Percentiles rank a stretch among this genome's conserved stretches.
Evolutionary conservation across 78 protist genomes (phyloP).

Genomic region (Speleostelium caveatum): DNA sequence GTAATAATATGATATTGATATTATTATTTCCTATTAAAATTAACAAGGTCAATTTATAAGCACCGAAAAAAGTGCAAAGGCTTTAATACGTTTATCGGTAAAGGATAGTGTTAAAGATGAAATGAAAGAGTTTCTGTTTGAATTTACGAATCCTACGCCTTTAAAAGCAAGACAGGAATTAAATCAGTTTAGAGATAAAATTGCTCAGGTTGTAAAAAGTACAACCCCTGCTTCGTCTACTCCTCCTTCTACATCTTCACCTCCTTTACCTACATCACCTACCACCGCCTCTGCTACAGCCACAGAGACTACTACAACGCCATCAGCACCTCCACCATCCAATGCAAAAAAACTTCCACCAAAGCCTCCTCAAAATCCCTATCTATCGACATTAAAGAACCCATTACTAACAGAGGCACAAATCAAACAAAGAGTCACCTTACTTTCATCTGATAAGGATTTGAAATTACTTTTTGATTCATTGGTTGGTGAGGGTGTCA

Average conservation of each 20-base stretch:
- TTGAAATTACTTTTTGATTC: conserved; percentile 41
- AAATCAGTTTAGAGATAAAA: conserved; percentile 34
- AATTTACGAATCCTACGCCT: conserved; percentile 42
- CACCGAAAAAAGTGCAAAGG: conserved; percentile 40
- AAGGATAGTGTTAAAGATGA: conserved; percentile 5
- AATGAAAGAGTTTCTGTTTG: conserved; percentile 60
- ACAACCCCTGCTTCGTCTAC: background rate
- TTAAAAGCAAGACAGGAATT: conserved; percentile 66
- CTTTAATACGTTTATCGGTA: conserved; percentile 47
- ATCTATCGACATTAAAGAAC: conserved; percentile 10
- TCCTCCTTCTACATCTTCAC: conserved; percentile 5
- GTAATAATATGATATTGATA: no score
- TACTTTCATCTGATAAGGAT: conserved; percentile 25
- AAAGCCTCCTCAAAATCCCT: background rate
- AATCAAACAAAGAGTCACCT: conserved; percentile 46
- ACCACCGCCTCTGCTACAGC: background rate
- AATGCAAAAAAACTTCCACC: background rate
- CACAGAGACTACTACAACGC: background rate
- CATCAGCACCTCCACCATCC: background rate
- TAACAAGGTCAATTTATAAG: conserved; percentile 34
- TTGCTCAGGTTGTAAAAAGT: conserved; percentile 14
- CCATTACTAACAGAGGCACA: conserved; percentile 47
- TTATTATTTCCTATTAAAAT: no score
- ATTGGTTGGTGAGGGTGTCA: conserved; percentile 31
- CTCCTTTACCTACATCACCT: background rate